A percentile compares a stretch with the other conserved stretches of the same genome.
phyloP scores from a whole-genome alignment of 2,329 filamentous ascomycete species.

The Trichophyton equinum region DNA sequence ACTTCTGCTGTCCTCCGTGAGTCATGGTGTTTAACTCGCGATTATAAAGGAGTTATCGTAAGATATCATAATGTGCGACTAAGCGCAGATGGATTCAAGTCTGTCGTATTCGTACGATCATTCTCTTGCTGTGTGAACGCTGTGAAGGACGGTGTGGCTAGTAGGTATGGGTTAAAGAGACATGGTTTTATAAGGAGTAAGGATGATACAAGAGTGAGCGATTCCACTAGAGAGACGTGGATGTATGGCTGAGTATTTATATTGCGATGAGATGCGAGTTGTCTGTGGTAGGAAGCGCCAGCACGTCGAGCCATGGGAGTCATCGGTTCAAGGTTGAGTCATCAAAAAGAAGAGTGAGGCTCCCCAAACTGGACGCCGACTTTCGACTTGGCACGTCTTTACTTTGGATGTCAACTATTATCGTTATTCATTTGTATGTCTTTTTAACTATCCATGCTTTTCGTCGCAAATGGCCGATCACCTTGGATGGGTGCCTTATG shows the following conservation, averaged over 20 bases:
- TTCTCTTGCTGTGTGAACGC: conserved; percentile 6
- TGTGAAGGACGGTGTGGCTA: neutral
- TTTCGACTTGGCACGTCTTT: too few relatives aligned
- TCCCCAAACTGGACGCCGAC: neutral
- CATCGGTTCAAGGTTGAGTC: neutral
- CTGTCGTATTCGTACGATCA: conserved; percentile 13
- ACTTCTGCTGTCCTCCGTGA: conserved; percentile 37
- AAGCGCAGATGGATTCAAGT: conserved; percentile 8
- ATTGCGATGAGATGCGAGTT: neutral
- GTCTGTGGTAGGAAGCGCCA: neutral
- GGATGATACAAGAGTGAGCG: neutral
- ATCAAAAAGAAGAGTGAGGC: neutral
- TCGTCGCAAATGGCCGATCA: neutral
- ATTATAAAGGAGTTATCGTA: neutral
- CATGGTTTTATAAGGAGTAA: neutral
- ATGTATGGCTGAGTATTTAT: neutral
- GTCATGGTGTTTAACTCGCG: conserved; percentile 20
- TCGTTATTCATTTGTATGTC: neutral
- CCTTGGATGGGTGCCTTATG: neutral
- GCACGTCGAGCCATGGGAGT: neutral
- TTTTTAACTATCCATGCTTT: neutral
- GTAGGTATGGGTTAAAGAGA: neutral
- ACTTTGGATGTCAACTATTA: neutral
- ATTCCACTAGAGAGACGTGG: neutral
- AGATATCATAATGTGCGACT: neutral